Evolutionary conservation across 208 protist species (phyloP), one percentile per base, ranked within the genome.

Genomic region (Crithidia expoeki): DNA sequence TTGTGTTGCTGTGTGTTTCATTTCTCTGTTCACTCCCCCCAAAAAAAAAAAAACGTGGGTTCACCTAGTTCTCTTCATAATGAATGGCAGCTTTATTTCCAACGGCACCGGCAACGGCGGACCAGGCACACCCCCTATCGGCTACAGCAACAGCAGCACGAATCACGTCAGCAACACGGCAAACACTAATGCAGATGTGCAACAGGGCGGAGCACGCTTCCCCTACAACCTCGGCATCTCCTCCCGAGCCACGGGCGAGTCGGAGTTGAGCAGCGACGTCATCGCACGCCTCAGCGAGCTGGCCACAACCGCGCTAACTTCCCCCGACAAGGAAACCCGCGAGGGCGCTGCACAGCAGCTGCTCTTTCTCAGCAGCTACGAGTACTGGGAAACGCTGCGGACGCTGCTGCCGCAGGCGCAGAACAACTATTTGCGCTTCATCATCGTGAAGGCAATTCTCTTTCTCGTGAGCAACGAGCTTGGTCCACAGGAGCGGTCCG

Each of bases 391-490:
- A n/a, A 63, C 61, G 36, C 75, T 88, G 14, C 89, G 91, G 42
- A 27, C 33, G 12, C 62, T 96, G 25, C 71, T 96, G 11, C 83
- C 84, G 17, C 61, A 57, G 6, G 76, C 56, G 16, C 52, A 70
- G 49, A 89, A 80, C 58, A 92, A 94, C 49, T 92, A 92, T 46
- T 69, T 94, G 44, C 92, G 83, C 21, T 96, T 94, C 61, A 80
- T 96, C n/a, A 71, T 90, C 21, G 75, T 74, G 27, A 96, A 96
- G 74, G 89, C 85, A 21, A 86, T 93, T 40, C 76, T 84, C 33
- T 96, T 94, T 58, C 81, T 96, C 28, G 92, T 96, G 65, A 87
- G 73, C 63, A 96, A 96, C 71, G 92, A 96, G 64, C 61, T 96
- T 17, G 92, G 89, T 3, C 87, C 92, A 27, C 77, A 90, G 38